Evolutionary conservation across 352 stramenopile genomes (phyloP).

Genomic region (Globisporangium solare): DNA sequence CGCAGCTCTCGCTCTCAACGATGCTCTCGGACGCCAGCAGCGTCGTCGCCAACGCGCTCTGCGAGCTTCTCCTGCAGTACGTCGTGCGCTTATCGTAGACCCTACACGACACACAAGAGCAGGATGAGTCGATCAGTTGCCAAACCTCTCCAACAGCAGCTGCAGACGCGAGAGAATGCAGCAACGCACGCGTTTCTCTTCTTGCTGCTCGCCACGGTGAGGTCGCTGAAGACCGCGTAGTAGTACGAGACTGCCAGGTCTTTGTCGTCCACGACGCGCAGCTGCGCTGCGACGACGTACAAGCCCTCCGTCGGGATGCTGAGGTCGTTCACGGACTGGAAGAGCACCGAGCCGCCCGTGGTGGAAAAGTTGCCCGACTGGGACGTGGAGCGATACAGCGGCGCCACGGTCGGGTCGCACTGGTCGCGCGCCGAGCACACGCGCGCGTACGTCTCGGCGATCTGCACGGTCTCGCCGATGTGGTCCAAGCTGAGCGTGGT

Average conservation of each 20-base stretch:
- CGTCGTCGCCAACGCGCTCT: constrained; percentile 27
- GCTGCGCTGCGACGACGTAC: constrained; percentile 44
- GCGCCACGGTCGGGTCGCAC: constrained; percentile 32
- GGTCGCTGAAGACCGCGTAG: constrained; percentile 40
- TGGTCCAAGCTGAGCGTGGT: constrained; percentile 27
- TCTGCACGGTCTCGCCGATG: constrained; percentile 28
- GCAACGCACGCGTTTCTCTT: constrained; percentile 10
- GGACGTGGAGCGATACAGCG: constrained; percentile 10
- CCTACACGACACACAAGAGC: constrained; percentile 9
- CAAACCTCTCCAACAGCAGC: too few relatives aligned
- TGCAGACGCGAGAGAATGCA: background rate
- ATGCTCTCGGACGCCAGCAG: constrained; percentile 23
- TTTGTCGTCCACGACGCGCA: constrained; percentile 30
- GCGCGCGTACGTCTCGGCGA: constrained; percentile 39
- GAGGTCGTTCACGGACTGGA: constrained; percentile 33
- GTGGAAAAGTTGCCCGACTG: constrained; percentile 46
- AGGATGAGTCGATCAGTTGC: background rate
- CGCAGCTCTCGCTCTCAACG: constrained; percentile 33
- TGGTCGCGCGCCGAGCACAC: constrained; percentile 25
- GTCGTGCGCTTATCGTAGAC: constrained; percentile 30
- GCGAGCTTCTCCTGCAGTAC: constrained; percentile 41
- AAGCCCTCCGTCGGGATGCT: constrained; percentile 27
- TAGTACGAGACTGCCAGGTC: constrained; percentile 38
- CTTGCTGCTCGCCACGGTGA: constrained; percentile 21
- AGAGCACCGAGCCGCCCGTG: constrained; percentile 23